These are phyloP conservation scores for Fusarium sp. DNA, from an alignment of 2,329 filamentous ascomycete species.

Conservation along the genomic window DNA sequence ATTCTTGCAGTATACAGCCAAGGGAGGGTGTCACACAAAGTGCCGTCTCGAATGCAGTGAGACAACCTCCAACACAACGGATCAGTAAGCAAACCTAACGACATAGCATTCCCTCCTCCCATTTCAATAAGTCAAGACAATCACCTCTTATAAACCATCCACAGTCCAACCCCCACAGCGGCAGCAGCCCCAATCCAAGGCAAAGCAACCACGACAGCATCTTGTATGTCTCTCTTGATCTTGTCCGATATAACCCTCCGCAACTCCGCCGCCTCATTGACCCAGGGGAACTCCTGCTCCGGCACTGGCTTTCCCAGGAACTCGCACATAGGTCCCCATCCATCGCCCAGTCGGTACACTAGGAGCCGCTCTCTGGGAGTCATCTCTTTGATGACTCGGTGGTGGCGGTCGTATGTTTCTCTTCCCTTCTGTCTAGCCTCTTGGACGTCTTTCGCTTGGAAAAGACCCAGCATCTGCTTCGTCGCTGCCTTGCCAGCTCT, in stretches of 20 bases:
- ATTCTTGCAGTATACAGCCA: too few species aligned
- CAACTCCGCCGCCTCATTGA: conserved; percentile 50
- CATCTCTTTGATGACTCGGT: conserved; percentile 47
- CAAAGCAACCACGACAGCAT: conserved; percentile 16
- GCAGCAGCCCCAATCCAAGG: conserved; percentile 37
- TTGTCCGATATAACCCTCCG: conserved; percentile 21
- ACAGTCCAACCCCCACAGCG: conserved; percentile 27
- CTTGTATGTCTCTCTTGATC: conserved; percentile 12
- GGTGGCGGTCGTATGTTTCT: conserved; percentile 50
- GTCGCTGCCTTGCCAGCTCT: too few species aligned
- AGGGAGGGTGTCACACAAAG: too few species aligned
- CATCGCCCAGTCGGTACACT: conserved; percentile 51
- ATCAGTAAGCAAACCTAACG: neutral
- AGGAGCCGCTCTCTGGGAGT: conserved; percentile 48
- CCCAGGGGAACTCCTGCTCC: conserved; percentile 49
- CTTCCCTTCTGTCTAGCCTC: conserved; percentile 45
- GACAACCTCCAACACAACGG: neutral
- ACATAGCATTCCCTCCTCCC: neutral
- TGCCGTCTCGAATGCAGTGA: neutral
- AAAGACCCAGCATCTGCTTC: conserved; percentile 50
- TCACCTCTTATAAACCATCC: conserved; percentile 14
- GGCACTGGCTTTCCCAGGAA: conserved; percentile 54
- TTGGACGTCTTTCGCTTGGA: conserved; percentile 38
- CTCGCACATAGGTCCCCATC: conserved; percentile 55
- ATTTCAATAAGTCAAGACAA: neutral